Evolutionary conservation across 163 green algal genomes (phyloP), one percentile per base, ranked within the genome.

Genomic region (Volvox carteri): DNA sequence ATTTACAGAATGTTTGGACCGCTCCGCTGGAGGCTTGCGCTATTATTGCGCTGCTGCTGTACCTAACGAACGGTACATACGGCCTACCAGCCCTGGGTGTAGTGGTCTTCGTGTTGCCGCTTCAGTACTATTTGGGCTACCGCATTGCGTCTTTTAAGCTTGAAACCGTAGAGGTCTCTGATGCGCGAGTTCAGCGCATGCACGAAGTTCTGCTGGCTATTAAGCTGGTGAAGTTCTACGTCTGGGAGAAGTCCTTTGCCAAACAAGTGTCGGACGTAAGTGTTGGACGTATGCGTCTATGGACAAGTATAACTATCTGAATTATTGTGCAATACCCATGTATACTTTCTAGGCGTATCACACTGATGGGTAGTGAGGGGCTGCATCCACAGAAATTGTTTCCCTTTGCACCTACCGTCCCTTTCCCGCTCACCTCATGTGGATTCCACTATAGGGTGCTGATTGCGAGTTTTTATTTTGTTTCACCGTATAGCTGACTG

Each of bases 141-240:
- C 87, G 76, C 30, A 95, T 95, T 48, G 92, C 93, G 9, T 65
- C 33, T 16, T 92, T 90, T 90, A 95, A 95, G 90, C 87, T 92
- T 48, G 88, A 90, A n/a, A 93, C 90, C 1, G 93, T 94, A 7
- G 89, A 95, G 79, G 90, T 94, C 4, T 93, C 93, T 19, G 92
- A 94, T 68, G 60, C 74, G 6, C 90, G 90, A n/a, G 92, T 95
- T 52, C 81, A 93, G 80, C 87, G 93, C 33, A 94, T 95, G 90
- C 90, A 95, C 56, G 86, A 93, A 72, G 90, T 93, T 23, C 86
- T 95, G 44, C 85, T 94, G 25, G 90, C 93, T n/a, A 94, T 95
- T 88, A 95, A 95, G 93, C 90, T 95, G 11, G 92, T 95, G 30
- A 95, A 95, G 92, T 95, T 94, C 80, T 95, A 95, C 84, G 90